Evolutionary conservation across 257 asterid species (phyloP).

Genomic region (Solanum boliviense): DNA sequence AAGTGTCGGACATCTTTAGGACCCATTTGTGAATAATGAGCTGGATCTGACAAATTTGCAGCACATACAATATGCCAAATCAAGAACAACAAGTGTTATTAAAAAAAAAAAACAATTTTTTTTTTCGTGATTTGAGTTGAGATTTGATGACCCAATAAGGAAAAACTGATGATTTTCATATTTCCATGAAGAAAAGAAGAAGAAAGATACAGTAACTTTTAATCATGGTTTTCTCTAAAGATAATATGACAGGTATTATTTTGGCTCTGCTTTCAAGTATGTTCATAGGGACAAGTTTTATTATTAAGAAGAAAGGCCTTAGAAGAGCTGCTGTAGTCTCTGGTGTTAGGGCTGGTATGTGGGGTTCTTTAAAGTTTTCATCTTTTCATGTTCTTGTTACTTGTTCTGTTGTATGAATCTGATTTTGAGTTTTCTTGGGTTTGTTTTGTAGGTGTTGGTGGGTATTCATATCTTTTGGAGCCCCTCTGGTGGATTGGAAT

Average conservation of each 20-base stretch:
- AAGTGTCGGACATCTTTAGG: neutral
- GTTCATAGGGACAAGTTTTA: slow-evolving; percentile 69
- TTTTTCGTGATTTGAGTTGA: slow-evolving; percentile 7
- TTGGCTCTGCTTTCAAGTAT: slow-evolving; percentile 67
- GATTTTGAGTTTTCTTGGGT: neutral
- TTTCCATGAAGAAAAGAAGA: slow-evolving; percentile 21
- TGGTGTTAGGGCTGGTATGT: slow-evolving; percentile 71
- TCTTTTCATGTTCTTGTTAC: neutral
- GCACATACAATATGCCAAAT: neutral
- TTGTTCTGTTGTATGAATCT: neutral
- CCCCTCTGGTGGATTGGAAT: slow-evolving; percentile 94
- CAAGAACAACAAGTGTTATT: neutral
- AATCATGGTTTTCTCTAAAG: slow-evolving; percentile 38
- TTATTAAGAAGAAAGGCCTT: slow-evolving; percentile 82
- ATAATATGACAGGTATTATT: slow-evolving; percentile 51
- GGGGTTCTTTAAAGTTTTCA: neutral
- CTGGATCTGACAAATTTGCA: neutral
- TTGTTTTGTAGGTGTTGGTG: slow-evolving; percentile 53
- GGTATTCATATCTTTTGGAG: slow-evolving; percentile 70
- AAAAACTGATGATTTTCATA: slow-evolving; percentile 8
- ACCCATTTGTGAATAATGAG: neutral
- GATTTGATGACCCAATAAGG: slow-evolving; percentile 16
- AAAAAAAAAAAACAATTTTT: neutral
- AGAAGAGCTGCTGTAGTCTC: slow-evolving; percentile 66
- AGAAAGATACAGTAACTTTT: neutral